phyloP scores from a whole-genome alignment of 2,329 filamentous ascomycete species.

The Alternaria hordeiaustralica region DNA sequence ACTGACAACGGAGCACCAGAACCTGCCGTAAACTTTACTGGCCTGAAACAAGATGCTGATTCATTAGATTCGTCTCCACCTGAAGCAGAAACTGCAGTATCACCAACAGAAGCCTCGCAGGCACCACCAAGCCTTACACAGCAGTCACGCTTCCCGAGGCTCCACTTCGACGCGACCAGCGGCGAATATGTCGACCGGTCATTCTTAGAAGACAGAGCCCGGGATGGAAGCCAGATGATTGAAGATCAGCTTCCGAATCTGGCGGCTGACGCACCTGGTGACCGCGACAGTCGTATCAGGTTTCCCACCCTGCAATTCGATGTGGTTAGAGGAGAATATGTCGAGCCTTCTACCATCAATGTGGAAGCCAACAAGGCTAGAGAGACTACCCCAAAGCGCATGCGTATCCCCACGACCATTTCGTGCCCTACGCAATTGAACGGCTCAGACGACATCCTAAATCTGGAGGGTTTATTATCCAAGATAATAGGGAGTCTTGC shows the following conservation, averaged over 20 bases:
- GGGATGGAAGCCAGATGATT: too few relatives aligned
- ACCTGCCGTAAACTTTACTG: rapidly evolving
- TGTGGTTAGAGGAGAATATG: background rate
- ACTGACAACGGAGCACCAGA: rapidly evolving
- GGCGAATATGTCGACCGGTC: background rate
- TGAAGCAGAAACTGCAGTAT: background rate
- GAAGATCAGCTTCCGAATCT: too few relatives aligned
- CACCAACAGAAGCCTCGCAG: background rate
- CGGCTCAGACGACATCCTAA: background rate
- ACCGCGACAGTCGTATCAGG: background rate
- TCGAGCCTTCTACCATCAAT: background rate
- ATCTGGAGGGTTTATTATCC: background rate
- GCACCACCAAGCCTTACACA: background rate
- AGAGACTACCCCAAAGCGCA: conserved; percentile 5
- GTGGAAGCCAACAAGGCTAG: background rate
- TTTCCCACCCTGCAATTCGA: conserved; percentile 4
- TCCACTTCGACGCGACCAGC: background rate
- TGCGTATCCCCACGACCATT: conserved; percentile 31
- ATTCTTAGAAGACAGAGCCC: background rate
- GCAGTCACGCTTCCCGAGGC: background rate
- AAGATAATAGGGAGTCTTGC: conserved; percentile 13
- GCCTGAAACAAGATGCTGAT: background rate
- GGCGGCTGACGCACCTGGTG: background rate
- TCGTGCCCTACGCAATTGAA: background rate
- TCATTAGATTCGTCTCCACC: too few relatives aligned